These are phyloP conservation scores for Cercospora beticola DNA, from an alignment of 2,329 filamentous ascomycete genomes.

Conservation along the genomic window DNA sequence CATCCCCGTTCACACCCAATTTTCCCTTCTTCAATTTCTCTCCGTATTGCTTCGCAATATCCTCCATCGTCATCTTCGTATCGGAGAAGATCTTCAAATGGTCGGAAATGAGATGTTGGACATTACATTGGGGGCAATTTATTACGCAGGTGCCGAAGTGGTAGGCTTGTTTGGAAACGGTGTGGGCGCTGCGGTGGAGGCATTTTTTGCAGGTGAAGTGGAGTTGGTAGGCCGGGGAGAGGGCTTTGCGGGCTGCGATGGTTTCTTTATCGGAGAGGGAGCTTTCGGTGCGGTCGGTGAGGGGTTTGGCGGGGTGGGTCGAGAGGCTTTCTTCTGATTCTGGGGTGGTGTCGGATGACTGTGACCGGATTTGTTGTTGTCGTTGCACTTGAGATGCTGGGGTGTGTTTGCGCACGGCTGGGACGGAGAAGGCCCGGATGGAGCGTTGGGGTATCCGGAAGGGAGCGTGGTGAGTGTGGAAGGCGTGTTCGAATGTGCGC, in stretches of 20 bases:
- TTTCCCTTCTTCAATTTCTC: constrained; percentile 69
- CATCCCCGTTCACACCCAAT: constrained; percentile 73
- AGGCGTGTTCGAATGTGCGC: constrained; percentile 37
- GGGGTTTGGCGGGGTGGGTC: constrained; percentile 19
- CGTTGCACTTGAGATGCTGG: constrained; percentile 13
- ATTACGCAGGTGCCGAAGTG: constrained; percentile 87
- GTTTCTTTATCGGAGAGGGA: constrained; percentile 29
- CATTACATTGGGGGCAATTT: constrained; percentile 80
- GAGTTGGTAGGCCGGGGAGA: constrained; percentile 74
- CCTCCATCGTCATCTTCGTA: constrained; percentile 68
- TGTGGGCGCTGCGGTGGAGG: constrained; percentile 74
- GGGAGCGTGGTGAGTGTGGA: constrained; percentile 32
- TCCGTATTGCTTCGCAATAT: constrained; percentile 74
- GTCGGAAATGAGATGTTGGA: constrained; percentile 88
- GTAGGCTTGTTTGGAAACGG: constrained; percentile 90
- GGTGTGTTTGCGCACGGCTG: constrained; percentile 12
- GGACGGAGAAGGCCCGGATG: constrained; percentile 20
- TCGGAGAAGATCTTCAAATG: constrained; percentile 82
- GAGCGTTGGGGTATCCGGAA: constrained; percentile 10
- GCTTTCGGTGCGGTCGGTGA: constrained; percentile 34
- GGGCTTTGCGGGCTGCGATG: constrained; percentile 44
- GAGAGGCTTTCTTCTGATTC: not conserved
- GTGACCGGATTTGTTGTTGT: constrained; percentile 15
- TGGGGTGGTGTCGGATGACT: too few species aligned
- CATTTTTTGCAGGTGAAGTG: constrained; percentile 88